A percentile compares a stretch with the other conserved stretches of the same genome.
Conservation (phyloP, 108 stramenopile species). For the Discostella stelligeroides region DNA sequence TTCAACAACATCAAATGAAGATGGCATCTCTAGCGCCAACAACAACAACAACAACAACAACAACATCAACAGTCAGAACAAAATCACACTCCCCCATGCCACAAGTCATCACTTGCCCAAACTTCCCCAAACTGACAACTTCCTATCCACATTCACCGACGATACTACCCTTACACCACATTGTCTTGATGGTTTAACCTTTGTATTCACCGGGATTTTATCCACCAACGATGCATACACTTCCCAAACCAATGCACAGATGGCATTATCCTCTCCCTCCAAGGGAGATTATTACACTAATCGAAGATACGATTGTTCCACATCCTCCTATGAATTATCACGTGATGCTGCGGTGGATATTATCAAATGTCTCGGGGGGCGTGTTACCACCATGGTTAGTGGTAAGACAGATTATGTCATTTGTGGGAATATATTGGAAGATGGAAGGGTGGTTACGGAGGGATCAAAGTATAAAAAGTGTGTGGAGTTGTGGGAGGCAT, state of each 20-base stretch:
- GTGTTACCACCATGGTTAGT: constrained; percentile 75
- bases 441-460: constrained; percentile 82
- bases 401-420: constrained; percentile 91
- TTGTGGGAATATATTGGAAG: constrained; percentile 85
- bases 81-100: neutral
- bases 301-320: constrained; percentile 15
- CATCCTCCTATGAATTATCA: constrained; percentile 18
- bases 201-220: constrained; percentile 82
- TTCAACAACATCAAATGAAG: neutral
- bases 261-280: constrained; percentile 8
- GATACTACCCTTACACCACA: constrained; percentile 28
- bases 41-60: too few species aligned
- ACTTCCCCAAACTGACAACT: neutral
- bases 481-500: constrained; percentile 47
- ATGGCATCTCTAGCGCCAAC: too few species aligned
- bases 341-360: constrained; percentile 75
- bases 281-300: constrained; percentile 37
- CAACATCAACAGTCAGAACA: too few species aligned
- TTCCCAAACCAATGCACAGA: constrained; percentile 9
- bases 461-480: constrained; percentile 84
- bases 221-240: constrained; percentile 7
- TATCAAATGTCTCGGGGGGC: constrained; percentile 81
- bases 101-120: constrained; percentile 5
- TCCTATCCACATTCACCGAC: constrained; percentile 9
- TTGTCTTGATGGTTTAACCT: constrained; percentile 57